Conservation (phyloP, 2,329 filamentous ascomycete species). For the Anisogramma anomala region DNA sequence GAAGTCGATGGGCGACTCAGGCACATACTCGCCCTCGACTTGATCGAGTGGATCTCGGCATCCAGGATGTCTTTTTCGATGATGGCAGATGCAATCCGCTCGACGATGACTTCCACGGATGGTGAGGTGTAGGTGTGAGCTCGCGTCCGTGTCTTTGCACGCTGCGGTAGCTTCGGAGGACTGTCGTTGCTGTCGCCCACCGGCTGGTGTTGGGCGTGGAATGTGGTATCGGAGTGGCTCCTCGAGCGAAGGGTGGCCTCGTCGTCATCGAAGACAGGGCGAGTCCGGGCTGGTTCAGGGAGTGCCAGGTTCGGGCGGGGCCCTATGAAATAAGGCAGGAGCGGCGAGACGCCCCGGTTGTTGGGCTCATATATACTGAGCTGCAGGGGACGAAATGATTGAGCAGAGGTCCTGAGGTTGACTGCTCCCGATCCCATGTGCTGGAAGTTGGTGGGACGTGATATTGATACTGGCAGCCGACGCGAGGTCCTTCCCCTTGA, state of each 20-base stretch:
- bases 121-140: slow-evolving; percentile 35
- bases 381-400: slow-evolving; percentile 43
- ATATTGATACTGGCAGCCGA: slow-evolving; percentile 42
- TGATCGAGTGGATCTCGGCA: slow-evolving; percentile 46
- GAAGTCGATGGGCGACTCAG: slow-evolving; percentile 39
- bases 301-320: slow-evolving; percentile 25
- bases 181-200: slow-evolving; percentile 21
- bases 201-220: slow-evolving; percentile 33
- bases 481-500: slow-evolving; percentile 23
- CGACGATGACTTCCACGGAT: slow-evolving; percentile 39
- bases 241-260: slow-evolving; percentile 29
- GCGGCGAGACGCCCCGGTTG: slow-evolving; percentile 38
- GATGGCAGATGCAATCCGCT: slow-evolving; percentile 45
- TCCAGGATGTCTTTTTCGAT: slow-evolving; percentile 47
- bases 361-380: slow-evolving; percentile 40
- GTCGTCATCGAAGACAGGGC: slow-evolving; percentile 24
- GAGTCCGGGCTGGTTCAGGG: slow-evolving; percentile 28
- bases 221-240: slow-evolving; percentile 44
- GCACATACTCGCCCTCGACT: slow-evolving; percentile 50
- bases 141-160: slow-evolving; percentile 29
- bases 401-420: slow-evolving; percentile 23
- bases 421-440: slow-evolving; percentile 42
- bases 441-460: slow-evolving; percentile 47
- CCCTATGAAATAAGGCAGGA: slow-evolving; percentile 40
- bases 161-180: slow-evolving; percentile 32